Evolutionary conservation across 495 filamentous ascomycete species (phyloP).

Genomic region (Lepidopterella palustris): DNA sequence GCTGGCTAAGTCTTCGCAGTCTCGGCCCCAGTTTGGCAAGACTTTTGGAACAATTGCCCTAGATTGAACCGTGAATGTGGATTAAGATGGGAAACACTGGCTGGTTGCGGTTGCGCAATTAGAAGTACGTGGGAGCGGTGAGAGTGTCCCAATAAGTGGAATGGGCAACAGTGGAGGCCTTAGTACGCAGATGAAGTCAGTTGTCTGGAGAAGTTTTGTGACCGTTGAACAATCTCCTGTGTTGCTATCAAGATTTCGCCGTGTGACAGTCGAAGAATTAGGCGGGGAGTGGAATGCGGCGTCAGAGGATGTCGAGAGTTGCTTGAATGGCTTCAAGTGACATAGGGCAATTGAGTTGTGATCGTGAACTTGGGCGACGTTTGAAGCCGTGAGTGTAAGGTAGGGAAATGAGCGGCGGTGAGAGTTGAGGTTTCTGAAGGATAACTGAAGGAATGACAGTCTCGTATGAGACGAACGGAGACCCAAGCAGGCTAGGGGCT

Average conservation of each 20-base stretch:
- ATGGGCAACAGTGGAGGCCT: neutral
- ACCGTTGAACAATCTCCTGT: neutral
- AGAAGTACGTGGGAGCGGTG: no score
- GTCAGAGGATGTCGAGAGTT: conserved; percentile 19
- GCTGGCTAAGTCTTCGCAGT: neutral
- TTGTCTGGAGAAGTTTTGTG: neutral
- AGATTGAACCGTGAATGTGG: neutral
- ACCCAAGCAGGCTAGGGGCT: conserved; percentile 18
- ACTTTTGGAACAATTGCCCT: neutral
- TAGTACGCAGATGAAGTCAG: neutral
- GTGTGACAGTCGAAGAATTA: neutral
- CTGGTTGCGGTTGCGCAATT: no score
- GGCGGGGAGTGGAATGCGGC: neutral
- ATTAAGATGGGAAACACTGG: neutral
- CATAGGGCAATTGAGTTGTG: neutral
- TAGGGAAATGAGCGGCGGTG: conserved; percentile 11
- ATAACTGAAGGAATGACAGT: conserved; percentile 18
- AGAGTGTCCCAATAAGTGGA: neutral
- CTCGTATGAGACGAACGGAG: neutral
- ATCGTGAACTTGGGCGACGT: neutral
- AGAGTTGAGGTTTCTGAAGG: neutral
- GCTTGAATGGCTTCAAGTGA: neutral
- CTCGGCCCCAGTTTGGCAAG: neutral
- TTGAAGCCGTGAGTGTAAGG: neutral
- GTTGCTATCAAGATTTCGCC: no score